Base-by-base conservation (phyloP, 176 grass and related monocot species). In the Canna indica region DNA sequence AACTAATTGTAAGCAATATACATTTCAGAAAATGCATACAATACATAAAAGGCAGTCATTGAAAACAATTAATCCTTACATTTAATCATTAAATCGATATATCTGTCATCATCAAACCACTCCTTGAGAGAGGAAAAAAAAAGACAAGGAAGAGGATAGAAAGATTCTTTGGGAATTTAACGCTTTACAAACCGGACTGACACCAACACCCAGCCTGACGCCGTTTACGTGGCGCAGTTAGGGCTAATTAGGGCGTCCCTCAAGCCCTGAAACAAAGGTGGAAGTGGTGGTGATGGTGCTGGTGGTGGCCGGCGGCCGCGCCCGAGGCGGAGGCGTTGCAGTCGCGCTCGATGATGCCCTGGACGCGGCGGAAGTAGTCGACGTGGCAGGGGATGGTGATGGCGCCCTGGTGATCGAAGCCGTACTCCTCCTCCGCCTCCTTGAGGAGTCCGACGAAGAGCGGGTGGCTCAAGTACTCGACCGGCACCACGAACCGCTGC, bases 311-410 rank as follows among this genome's bases (percentile, higher is more conserved):
- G 27, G 30, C 3, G 50, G 50, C 8, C 3, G 8, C 64, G 15
- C 4, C 18, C 22, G 35, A 34, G 35, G 64, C 22, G 24, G 3
- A 10, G 14, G 6, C 6, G 68, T 20, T 18, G 45, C 28, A 32
- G 45, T 70, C 68, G 41, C 68, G 68, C 44, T 70, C 44, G 68
- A 70, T 70, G 68, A 70, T 48, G 68, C 44, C 28, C 68, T 70
- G 42, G 27, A 70, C 28, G 44, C 46, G 45, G 26, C 42, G 44
- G 68, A 70, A 70, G 68, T 70, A 32, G 22, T 70, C 45, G 44
- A 70, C 68, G 68, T 31, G 44, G 68, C 68, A 70, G 42, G 68
- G 68, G 45, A 70, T 70, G 68, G 16, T 70, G 44, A 70, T 70
- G 26, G 68, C 68, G 25, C 68, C 68, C 45, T 70, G 42, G 44